phyloP scores from a whole-genome alignment of 257 asterid genomes.

The Capsicum chinense region DNA sequence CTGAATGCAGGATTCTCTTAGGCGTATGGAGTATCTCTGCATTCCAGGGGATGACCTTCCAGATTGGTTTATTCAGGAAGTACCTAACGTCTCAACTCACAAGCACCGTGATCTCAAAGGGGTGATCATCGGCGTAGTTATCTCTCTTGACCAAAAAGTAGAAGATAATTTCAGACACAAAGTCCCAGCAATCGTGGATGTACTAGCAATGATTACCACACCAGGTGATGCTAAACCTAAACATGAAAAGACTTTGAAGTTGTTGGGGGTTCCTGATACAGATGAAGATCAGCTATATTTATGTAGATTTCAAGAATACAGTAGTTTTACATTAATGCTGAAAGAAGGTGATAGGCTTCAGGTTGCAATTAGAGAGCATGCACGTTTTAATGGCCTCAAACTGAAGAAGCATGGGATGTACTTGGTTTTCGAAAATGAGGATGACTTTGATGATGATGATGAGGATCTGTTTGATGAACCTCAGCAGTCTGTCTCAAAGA shows the following conservation, averaged over 20 bases:
- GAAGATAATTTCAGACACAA: slow-evolving; percentile 30
- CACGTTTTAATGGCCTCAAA: slow-evolving; percentile 33
- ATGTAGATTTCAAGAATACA: slow-evolving; percentile 34
- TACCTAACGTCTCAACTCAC: slow-evolving; percentile 30
- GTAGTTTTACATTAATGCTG: slow-evolving; percentile 31
- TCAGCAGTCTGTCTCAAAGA: slow-evolving; percentile 36
- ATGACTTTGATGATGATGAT: slow-evolving; percentile 40
- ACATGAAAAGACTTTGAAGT: background rate
- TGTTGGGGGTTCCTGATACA: slow-evolving; percentile 37
- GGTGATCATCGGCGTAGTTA: slow-evolving; percentile 38
- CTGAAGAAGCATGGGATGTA: slow-evolving; percentile 40
- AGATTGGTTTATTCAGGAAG: slow-evolving; percentile 38
- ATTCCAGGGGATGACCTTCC: slow-evolving; percentile 45
- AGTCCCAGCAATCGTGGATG: slow-evolving; percentile 36
- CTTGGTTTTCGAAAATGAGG: slow-evolving; percentile 43
- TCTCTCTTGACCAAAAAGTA: slow-evolving; percentile 37
- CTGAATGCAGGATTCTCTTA: slow-evolving; percentile 39
- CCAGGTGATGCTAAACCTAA: slow-evolving; percentile 3
- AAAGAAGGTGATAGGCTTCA: slow-evolving; percentile 37
- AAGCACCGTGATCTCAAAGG: slow-evolving; percentile 33
- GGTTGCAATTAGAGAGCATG: slow-evolving; percentile 29
- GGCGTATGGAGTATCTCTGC: slow-evolving; percentile 31
- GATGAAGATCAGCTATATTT: slow-evolving; percentile 45
- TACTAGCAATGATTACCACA: slow-evolving; percentile 39
- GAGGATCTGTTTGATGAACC: slow-evolving; percentile 35